These are phyloP conservation scores for Pinus albicaulis DNA, from an alignment of 75 land plant species.

Conservation along the genomic window DNA sequence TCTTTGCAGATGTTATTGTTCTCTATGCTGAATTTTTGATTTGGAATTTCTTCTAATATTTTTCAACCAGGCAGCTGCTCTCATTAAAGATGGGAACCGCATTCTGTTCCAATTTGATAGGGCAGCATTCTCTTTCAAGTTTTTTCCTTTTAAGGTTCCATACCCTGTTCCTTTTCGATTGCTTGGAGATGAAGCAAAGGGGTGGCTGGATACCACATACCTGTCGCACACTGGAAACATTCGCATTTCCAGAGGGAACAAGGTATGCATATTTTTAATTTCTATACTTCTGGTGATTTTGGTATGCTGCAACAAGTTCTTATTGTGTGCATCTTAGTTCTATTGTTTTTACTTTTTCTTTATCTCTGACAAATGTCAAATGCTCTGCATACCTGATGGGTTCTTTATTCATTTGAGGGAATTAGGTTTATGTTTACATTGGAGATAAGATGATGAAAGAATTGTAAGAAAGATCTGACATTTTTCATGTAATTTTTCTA, in stretches of 20 bases:
- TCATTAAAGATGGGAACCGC: slow-evolving; percentile 67
- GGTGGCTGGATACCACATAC: slow-evolving; percentile 97
- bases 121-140: slow-evolving; percentile 91
- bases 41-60: slow-evolving; percentile 1
- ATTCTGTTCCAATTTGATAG: slow-evolving; percentile 90
- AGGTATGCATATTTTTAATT: slow-evolving; percentile 40
- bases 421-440: neutral
- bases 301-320: neutral
- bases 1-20: neutral
- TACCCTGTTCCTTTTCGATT: slow-evolving; percentile 94
- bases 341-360: neutral
- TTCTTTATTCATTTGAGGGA: neutral
- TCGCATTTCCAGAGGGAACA: slow-evolving; percentile 93
- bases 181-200: slow-evolving; percentile 99
- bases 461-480: neutral
- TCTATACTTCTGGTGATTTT: neutral
- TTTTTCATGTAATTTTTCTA: neutral
- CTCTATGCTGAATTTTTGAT: neutral
- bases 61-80: slow-evolving; percentile 77
- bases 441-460: neutral
- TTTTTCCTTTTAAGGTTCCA: slow-evolving; percentile 97
- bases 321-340: neutral
- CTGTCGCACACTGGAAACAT: slow-evolving; percentile 75
- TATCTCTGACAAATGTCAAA: neutral
- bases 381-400: neutral